Evolutionary conservation across 2,329 filamentous ascomycete genomes (phyloP), one percentile per base, ranked within the genome.

Genomic region (Trichoderma semiorbis): DNA sequence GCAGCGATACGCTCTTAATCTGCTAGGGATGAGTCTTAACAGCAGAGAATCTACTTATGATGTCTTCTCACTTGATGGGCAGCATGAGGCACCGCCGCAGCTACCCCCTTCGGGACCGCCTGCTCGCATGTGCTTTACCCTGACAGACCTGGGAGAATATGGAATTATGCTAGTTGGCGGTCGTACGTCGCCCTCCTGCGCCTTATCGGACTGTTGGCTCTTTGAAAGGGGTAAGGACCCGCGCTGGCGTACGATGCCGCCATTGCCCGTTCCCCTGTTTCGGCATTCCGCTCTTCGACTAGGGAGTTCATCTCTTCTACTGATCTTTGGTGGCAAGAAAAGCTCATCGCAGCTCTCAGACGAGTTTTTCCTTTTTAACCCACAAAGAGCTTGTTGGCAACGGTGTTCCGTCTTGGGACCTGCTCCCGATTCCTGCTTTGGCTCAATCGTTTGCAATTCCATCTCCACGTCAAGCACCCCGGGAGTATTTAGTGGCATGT

Each of bases 191-290:
- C 94, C 95, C 5, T 85, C 90, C 14, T 86, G 85, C 34, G 90
- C 90, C 1, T 83, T 93, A 55, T 84, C 84, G 43, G 93, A 96
- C 79, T 94, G 92, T 75, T 98, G 93, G 93, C 75, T 94, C 2
- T 89, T 91, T 74, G 85, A 87, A 67, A 86, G 86, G 65, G 77
- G 76, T 14, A 84, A 84, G 5, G 74, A 77, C 2, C 80, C 80
- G 57, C 79, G 77, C 16, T 97, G 94, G 94, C 84, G 85, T 72
- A 85, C 84, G 74, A 86, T 89, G 16, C 85, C 91, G 72, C 86
- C 89, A 75, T 84, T 97, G n/a, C 91, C 91, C 0, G 77, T 84
- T n/a, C 87, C 91, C 11, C 84, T 94, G 28, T 97, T 92, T 80
- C 87, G 95, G 66, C 95, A 98, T 78, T 88, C 89, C 71, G 87